Conservation (phyloP, 805 yeast genomes). For the Candida nanaspora region DNA sequence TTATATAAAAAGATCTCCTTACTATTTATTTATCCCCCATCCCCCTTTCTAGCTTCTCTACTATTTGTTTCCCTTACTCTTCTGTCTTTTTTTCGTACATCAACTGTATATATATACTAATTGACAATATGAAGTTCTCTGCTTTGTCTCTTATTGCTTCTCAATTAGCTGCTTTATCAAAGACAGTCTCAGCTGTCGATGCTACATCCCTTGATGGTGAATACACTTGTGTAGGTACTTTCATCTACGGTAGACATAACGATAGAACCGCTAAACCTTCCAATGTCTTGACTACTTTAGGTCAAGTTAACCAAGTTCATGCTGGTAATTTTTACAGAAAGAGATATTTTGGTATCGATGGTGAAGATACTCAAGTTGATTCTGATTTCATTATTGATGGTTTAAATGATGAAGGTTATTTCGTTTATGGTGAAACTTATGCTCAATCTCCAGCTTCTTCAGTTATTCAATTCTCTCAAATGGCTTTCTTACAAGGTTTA, state of each 20-base stretch:
- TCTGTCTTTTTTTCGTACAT: no score
- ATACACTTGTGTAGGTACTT: slow-evolving; percentile 31
- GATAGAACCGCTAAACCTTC: slow-evolving; percentile 43
- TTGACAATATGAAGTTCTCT: no score
- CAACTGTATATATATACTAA: no score
- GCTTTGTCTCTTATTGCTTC: not conserved
- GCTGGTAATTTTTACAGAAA: slow-evolving; percentile 34
- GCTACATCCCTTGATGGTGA: slow-evolving; percentile 16
- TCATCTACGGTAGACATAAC: slow-evolving; percentile 42
- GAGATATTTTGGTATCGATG: slow-evolving; percentile 33
- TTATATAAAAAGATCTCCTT: no score
- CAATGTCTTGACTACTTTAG: slow-evolving; percentile 33
- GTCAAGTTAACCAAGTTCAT: slow-evolving; percentile 30
- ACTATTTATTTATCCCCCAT: no score
- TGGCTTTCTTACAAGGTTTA: slow-evolving; percentile 39
- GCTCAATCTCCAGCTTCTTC: slow-evolving; percentile 29
- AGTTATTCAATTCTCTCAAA: slow-evolving; percentile 34
- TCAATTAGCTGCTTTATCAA: not conserved
- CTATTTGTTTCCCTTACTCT: no score
- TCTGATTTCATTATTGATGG: slow-evolving; percentile 25
- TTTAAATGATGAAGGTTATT: slow-evolving; percentile 27
- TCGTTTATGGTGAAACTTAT: slow-evolving; percentile 28
- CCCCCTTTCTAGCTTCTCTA: no score
- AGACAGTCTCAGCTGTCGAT: slow-evolving; percentile 9
- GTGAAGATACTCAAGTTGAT: slow-evolving; percentile 14